Evolutionary conservation across 1,284 basidiomycete genomes (phyloP).

Genomic region (Pholiota adiposa): DNA sequence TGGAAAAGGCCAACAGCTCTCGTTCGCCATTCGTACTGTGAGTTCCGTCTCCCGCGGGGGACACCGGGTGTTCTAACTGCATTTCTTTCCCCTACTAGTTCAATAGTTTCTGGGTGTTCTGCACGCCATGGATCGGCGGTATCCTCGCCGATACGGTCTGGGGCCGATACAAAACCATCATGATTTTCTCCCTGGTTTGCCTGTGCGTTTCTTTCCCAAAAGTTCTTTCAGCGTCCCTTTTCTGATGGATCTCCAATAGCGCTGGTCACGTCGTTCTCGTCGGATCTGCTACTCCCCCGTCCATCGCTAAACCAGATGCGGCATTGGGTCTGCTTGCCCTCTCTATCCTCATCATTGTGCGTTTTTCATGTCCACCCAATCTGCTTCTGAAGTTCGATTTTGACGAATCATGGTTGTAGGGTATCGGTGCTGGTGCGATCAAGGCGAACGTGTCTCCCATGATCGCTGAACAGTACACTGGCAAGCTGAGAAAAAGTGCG

Average conservation of each 20-base stretch:
- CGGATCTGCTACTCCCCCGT: conserved; percentile 39
- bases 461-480: conserved; percentile 62
- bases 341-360: conserved; percentile 49
- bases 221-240: background rate
- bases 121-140: conserved; percentile 50
- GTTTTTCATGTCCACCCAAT: background rate
- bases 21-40: conserved; percentile 44
- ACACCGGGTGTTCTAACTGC: background rate
- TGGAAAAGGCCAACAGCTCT: conserved; percentile 45
- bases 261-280: conserved; percentile 49
- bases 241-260: conserved; percentile 19
- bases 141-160: conserved; percentile 60
- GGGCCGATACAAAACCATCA: conserved; percentile 68
- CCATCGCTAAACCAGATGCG: conserved; percentile 35
- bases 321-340: conserved; percentile 42
- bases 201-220: conserved; percentile 31
- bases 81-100: conserved; percentile 30
- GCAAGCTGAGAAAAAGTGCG: conserved; percentile 45
- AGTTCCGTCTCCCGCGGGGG: background rate
- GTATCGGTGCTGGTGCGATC: conserved; percentile 41
- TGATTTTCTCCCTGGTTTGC: conserved; percentile 47
- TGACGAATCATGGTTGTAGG: conserved; percentile 7
- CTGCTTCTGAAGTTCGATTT: background rate
- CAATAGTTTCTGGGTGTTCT: conserved; percentile 52
- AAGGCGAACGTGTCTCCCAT: conserved; percentile 64